These are phyloP conservation scores for Prunus kanzakura DNA, from an alignment of 306 rosid species.

Conservation along the genomic window DNA sequence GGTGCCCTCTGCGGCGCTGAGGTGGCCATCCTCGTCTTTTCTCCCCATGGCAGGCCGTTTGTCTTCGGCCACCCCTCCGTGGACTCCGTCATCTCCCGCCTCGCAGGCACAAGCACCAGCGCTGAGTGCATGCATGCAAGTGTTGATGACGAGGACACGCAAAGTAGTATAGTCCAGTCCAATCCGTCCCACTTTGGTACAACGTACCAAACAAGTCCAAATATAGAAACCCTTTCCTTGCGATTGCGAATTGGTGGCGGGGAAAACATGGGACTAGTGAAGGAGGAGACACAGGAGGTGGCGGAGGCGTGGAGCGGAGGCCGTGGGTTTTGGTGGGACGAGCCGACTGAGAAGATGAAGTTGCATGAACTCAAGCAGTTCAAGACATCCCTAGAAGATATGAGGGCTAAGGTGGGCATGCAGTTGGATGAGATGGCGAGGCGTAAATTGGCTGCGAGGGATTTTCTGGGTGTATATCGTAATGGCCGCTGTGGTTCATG, in stretches of 20 bases:
- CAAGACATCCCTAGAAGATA: background rate
- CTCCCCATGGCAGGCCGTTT: background rate
- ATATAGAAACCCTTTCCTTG: too few relatives aligned
- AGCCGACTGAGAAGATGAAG: conserved; percentile 6
- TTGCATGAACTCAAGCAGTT: conserved; percentile 20
- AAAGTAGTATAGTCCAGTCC: background rate
- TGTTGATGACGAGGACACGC: background rate
- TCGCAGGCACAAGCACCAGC: background rate
- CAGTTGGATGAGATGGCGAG: background rate
- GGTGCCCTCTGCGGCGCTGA: background rate
- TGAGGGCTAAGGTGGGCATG: conserved; percentile 5
- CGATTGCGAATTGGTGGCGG: background rate
- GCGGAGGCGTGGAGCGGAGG: background rate
- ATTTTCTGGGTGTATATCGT: background rate
- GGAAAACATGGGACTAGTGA: background rate
- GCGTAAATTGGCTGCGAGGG: background rate
- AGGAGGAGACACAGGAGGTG: background rate
- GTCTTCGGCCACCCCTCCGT: conserved; percentile 12
- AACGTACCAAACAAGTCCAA: background rate
- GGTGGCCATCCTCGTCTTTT: conserved; percentile 1
- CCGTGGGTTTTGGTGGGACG: conserved; percentile 19
- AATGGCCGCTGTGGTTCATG: too few relatives aligned
- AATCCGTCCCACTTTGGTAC: background rate
- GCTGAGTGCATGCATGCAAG: background rate
- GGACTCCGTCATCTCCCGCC: background rate